phyloP scores from a whole-genome alignment of 2,329 filamentous ascomycete genomes.

The Elsinoe australis region DNA sequence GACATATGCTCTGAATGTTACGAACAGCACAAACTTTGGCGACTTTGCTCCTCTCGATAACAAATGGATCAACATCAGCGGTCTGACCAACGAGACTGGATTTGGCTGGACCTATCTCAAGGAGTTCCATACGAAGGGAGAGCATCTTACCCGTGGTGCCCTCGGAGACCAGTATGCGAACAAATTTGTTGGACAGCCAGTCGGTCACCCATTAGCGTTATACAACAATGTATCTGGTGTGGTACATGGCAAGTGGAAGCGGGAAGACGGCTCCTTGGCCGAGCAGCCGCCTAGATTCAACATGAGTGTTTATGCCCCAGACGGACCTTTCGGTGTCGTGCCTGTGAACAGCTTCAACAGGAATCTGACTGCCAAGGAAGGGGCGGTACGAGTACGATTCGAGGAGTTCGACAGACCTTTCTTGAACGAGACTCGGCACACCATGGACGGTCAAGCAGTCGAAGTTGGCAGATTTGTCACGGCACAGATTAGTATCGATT shows the following conservation, averaged over 20 bases:
- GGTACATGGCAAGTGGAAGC: conserved; percentile 68
- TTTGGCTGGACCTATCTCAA: conserved; percentile 71
- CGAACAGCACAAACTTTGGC: conserved; percentile 46
- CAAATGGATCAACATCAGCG: conserved; percentile 56
- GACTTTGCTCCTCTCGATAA: conserved; percentile 41
- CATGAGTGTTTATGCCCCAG: conserved; percentile 51
- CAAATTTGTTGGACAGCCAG: conserved; percentile 33
- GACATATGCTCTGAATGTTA: conserved; percentile 42
- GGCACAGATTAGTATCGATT: conserved; percentile 64
- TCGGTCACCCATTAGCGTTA: conserved; percentile 44
- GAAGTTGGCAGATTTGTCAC: conserved; percentile 60
- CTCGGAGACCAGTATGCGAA: conserved; percentile 32
- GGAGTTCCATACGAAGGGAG: conserved; percentile 57
- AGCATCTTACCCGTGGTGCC: conserved; percentile 44
- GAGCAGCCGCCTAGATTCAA: conserved; percentile 41
- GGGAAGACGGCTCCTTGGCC: conserved; percentile 45
- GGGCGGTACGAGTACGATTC: conserved; percentile 62
- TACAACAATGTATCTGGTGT: conserved; percentile 75
- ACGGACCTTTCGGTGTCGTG: conserved; percentile 55
- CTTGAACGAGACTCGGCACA: conserved; percentile 28
- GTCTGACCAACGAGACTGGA: conserved; percentile 64
- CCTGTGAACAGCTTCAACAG: conserved; percentile 55
- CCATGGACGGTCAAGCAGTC: conserved; percentile 28
- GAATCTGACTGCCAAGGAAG: conserved; percentile 69
- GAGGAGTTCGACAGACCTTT: conserved; percentile 42